Evolutionary conservation across 192 early-diverging fungal genomes (phyloP), one percentile per base, ranked within the genome.

Genomic region (Pilaira anomala): DNA sequence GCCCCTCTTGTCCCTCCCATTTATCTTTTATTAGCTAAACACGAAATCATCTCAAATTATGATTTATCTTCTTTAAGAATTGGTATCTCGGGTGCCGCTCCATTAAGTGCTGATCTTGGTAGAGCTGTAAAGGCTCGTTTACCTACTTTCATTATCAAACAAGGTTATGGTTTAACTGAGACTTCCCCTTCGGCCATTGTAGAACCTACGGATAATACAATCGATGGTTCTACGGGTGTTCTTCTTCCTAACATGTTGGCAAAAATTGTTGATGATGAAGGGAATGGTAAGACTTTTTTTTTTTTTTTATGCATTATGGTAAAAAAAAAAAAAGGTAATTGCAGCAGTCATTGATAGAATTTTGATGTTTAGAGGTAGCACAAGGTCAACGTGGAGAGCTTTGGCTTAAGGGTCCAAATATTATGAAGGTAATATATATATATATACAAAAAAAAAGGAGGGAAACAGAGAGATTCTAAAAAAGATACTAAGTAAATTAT

Each of bases 1-100:
- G 87, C 92, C 7, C 87, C 87, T 68, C 83, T 98, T 50, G 92
- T 96, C 39, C 78, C 91, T 24, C 90, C 90, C 36, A 85, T 92
- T 63, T 65, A 83, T n/a, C 22, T 92, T 8, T 67, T 76, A 40
- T 69, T 93, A 29, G 78, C 82, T 28, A 90, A 90, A 59, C 68
- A 78, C n/a, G 85, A 87, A 7, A 55, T 86, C 39, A 79, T 87
- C 5, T 75, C 79, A 14, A 77, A 86, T 8, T 91, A 80, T 65
- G 76, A 88, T 56, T 65, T 93, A 28, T 71, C 78, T 7, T 73
- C 69, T 22, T 57, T 92, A 3, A 62, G 71, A 45, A 52, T 64
- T 12, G 45, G 86, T 44, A 72, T 85, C 48, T 78, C 66, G 11
- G 88, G 86, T 9, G 90, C 89, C 12, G 90, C 90, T 4, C 89